Conservation (phyloP, 192 early-diverging fungal species). For the Coemansia sp. region DNA sequence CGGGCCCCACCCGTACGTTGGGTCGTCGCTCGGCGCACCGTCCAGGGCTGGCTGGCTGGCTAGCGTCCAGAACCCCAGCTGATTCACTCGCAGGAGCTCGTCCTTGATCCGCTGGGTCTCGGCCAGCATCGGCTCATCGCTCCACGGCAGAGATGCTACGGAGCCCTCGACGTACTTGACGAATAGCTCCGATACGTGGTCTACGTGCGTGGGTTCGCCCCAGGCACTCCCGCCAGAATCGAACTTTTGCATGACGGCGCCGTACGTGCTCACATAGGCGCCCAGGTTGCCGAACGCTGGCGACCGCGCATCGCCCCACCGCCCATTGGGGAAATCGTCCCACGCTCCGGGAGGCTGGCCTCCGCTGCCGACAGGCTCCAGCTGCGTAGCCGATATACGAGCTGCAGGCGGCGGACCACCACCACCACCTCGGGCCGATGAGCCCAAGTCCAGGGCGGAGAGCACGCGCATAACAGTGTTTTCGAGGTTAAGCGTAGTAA, state of each 20-base stretch:
- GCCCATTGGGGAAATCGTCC: slow-evolving; percentile 98
- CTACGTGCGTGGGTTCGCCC: slow-evolving; percentile 65
- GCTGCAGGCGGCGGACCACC: no score
- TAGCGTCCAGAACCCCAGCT: slow-evolving; percentile 86
- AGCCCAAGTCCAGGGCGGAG: slow-evolving; percentile 59
- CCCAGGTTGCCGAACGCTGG: slow-evolving; percentile 81
- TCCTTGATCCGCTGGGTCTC: slow-evolving; percentile 75
- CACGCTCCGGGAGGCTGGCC: slow-evolving; percentile 38
- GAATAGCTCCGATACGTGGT: slow-evolving; percentile 79
- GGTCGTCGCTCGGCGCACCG: slow-evolving; percentile 75
- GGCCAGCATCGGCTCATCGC: slow-evolving; percentile 66
- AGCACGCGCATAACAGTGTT: slow-evolving; percentile 81
- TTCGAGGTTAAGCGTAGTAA: slow-evolving; percentile 96
- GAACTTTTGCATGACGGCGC: slow-evolving; percentile 72
- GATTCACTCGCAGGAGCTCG: slow-evolving; percentile 72
- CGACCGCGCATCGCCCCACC: slow-evolving; percentile 97
- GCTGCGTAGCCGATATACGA: not conserved
- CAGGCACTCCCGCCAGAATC: slow-evolving; percentile 72
- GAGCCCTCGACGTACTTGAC: slow-evolving; percentile 75
- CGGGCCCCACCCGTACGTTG: slow-evolving; percentile 93
- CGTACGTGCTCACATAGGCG: slow-evolving; percentile 64
- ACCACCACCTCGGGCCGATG: not conserved
- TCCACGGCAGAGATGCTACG: slow-evolving; percentile 87
- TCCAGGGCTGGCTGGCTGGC: slow-evolving; percentile 98
- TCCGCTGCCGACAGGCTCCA: slow-evolving; percentile 1